A percentile compares a stretch with the other conserved stretches of the same genome.
Conservation (phyloP, 345 rosid species). For the Citrus reticulata region DNA sequence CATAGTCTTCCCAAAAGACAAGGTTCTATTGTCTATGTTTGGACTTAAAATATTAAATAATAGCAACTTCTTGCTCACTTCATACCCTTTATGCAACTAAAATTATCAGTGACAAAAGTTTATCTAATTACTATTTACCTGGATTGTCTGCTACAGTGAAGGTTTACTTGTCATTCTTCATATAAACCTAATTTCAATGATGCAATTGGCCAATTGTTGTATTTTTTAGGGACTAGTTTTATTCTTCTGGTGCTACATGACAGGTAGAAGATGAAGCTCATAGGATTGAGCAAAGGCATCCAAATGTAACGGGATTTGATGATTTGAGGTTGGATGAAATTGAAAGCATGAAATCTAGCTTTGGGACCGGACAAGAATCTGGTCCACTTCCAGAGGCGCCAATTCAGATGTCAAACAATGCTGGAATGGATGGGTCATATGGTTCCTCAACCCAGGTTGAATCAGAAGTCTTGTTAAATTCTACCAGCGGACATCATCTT, state of each 20-base stretch:
- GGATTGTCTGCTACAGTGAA: neutral
- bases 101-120: neutral
- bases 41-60: neutral
- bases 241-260: conserved; percentile 10
- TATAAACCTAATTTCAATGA: neutral
- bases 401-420: conserved; percentile 22
- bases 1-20: neutral
- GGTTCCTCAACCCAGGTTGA: conserved; percentile 33
- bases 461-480: conserved; percentile 26
- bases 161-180: neutral
- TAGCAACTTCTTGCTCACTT: neutral
- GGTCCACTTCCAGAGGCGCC: conserved; percentile 29
- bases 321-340: conserved; percentile 50
- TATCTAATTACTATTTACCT: neutral
- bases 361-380: conserved; percentile 30
- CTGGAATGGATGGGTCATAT: conserved; percentile 26
- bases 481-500: conserved; percentile 20
- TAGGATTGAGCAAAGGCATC: conserved; percentile 21
- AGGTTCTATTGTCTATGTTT: neutral
- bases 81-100: neutral
- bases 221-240: neutral
- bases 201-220: neutral
- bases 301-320: conserved; percentile 29
- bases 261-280: conserved; percentile 41
- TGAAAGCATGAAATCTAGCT: conserved; percentile 35